Base-by-base conservation (phyloP, 257 asterid genomes). In the Verbena officinalis region DNA sequence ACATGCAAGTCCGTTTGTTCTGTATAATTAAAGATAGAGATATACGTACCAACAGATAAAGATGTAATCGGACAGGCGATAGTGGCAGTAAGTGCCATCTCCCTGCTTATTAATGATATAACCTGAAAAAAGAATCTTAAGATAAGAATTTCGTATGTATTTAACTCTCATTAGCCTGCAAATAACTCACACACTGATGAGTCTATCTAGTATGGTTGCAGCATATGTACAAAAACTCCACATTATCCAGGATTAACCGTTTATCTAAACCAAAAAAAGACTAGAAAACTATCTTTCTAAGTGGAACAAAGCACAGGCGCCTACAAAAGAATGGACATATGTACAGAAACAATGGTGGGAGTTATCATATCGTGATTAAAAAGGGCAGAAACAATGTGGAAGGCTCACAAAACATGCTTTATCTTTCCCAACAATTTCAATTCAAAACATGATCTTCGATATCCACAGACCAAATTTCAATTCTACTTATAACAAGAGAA, bases 11-110 rank as follows among this genome's bases (percentile, higher is more conserved):
- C 51, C 17, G 30, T 4, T 16, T 52, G 14, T 24, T 14, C 31
- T 31, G 57, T 22, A 43, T 7, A 16, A 10, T 14, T 62, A 21
- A 42, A 16, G 50, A 48, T 20, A 40, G n/a, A 36, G n/a, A 49
- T 43, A 14, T 2, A 46, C 76, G 46, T 65, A 87, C 91, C 87
- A 57, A 77, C 43, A 19, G 79, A 48, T 42, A 53, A 65, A n/a
- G 83, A 55, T 20, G 77, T 50, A 27, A 78, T 30, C 4, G 95
- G 68, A 54, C 65, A 38, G 23, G 70, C 61, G 48, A 72, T 54
- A 55, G 84, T 69, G 54, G 87, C 79, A 65, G 70, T 71, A 55
- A 73, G 70, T 4, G 84, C 56, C 90, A 86, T 79, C 69, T 52
- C 64, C 66, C 55, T 40, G 52, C 59, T 45, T 65, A 65, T 48